Evolutionary conservation across 495 filamentous ascomycete species (phyloP), one percentile per base, ranked within the genome.

Genomic region (Opeltia flavorubescens): DNA sequence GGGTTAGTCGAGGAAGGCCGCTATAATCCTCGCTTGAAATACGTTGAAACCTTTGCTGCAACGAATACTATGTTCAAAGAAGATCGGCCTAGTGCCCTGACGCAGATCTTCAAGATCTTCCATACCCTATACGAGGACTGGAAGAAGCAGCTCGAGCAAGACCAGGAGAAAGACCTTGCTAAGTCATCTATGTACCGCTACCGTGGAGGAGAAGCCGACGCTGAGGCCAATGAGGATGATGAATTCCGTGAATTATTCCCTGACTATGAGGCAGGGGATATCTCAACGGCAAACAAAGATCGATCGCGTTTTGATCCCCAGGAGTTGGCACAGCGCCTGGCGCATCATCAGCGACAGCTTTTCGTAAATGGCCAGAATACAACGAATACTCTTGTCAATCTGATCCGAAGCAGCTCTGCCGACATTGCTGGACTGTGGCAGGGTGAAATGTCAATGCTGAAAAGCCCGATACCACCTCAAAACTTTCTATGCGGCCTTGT

Each of bases 211-310:
- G 66, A 75, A 43, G 79, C 82, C 38, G 84, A 87, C 30, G 72
- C 76, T 49, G 80, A 88, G 45, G 83, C 83, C 50, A 71, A 75
- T n/a, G 80, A 84, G 43, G 77, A 87, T 55, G 71, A 81, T 43
- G 86, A 88, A 35, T 75, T 95, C 29, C 64, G 79, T 18, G 69
- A 78, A 46, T 67, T 95, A 29, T 96, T 98, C 63, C 89, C 89
- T 5, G 75, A 72, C 13, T 91, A 79, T 48, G 80, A 84, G 15
- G 69, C 66, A 6, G 63, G 60, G 0, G 51, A 62, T 1, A 62
- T 62, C 5, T 52, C 67, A 35, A 43, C 62, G 53, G 23, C 50
- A 55, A 25, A 57, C 64, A 17, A 48, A 52, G 17, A 55, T 44
- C 42, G 47, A 40, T 42, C 59, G 33, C 34, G 49, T 59, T 43